phyloP scores from a whole-genome alignment of 306 rosid genomes.

The Ziziphus jujuba region DNA sequence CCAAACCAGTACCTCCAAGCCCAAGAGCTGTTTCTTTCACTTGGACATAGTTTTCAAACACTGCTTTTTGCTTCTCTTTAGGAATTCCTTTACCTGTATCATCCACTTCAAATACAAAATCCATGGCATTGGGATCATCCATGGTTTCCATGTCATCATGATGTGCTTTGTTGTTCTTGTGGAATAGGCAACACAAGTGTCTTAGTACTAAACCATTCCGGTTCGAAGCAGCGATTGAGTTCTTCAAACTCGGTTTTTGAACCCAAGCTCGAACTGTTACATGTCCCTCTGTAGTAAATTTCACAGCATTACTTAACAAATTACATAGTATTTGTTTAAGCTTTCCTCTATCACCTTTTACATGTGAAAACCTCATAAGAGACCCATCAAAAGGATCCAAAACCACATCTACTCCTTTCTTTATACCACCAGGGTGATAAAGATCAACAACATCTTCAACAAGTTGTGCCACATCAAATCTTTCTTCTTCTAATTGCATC shows the following conservation, averaged over 20 bases:
- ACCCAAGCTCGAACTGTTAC: constrained; percentile 63
- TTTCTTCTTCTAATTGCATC: constrained; percentile 71
- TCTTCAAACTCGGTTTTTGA: constrained; percentile 42
- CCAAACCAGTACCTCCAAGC: constrained; percentile 82
- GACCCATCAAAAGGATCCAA: constrained; percentile 74
- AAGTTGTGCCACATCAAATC: constrained; percentile 62
- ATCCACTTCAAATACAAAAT: constrained; percentile 78
- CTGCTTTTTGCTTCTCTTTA: constrained; percentile 54
- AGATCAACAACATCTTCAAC: constrained; percentile 76
- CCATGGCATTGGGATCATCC: constrained; percentile 38
- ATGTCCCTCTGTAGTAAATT: constrained; percentile 69
- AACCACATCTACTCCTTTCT: constrained; percentile 70
- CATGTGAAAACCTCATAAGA: constrained; percentile 41
- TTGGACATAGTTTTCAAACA: constrained; percentile 83
- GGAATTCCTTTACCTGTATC: constrained; percentile 91
- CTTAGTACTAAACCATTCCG: constrained; percentile 21
- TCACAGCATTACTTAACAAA: constrained; percentile 74
- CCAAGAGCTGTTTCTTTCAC: constrained; percentile 62
- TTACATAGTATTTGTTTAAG: constrained; percentile 71
- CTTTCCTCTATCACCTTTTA: constrained; percentile 76
- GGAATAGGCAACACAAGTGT: constrained; percentile 32
- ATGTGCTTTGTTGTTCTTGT: constrained; percentile 26
- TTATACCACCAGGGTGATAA: constrained; percentile 56
- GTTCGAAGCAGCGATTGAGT: constrained; percentile 36
- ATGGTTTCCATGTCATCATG: constrained; percentile 29